These are phyloP conservation scores for Ampelocalamus luodianensis DNA, from an alignment of 176 grass and related monocot species.

Conservation along the genomic window DNA sequence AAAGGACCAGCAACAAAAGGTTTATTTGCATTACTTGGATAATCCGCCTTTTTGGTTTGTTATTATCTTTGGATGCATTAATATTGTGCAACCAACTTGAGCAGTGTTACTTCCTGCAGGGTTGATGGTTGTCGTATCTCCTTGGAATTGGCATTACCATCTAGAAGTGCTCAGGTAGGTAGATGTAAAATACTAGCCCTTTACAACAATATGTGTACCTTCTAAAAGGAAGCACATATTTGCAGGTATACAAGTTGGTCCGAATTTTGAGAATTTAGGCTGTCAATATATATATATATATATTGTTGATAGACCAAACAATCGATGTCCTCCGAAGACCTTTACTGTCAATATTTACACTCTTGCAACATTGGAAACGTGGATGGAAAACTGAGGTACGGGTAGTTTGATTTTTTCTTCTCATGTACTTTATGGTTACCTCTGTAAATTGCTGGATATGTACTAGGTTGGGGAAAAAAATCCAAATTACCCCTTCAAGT, in stretches of 20 bases:
- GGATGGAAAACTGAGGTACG: slow-evolving; percentile 31
- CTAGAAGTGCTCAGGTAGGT: slow-evolving; percentile 92
- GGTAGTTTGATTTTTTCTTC: neutral
- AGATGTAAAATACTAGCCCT: slow-evolving; percentile 21
- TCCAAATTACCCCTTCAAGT: no score
- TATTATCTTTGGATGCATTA: slow-evolving; percentile 17
- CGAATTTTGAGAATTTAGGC: slow-evolving; percentile 80
- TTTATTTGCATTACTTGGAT: slow-evolving; percentile 44
- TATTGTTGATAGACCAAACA: slow-evolving; percentile 20
- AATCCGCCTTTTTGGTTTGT: slow-evolving; percentile 16
- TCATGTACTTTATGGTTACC: neutral
- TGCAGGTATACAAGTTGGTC: slow-evolving; percentile 83
- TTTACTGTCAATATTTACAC: neutral
- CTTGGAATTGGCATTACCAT: slow-evolving; percentile 77
- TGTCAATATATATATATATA: neutral
- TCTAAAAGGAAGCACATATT: slow-evolving; percentile 33
- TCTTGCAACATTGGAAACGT: neutral
- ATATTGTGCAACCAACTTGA: slow-evolving; percentile 12
- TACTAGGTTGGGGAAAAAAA: no score
- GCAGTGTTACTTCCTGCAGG: slow-evolving; percentile 44
- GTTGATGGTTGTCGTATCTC: slow-evolving; percentile 80
- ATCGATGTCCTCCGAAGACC: neutral
- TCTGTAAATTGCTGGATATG: no score
- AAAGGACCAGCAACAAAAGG: slow-evolving; percentile 73
- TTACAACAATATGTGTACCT: slow-evolving; percentile 33